Evolutionary conservation across 1,284 basidiomycete species (phyloP), one percentile per base, ranked within the genome.

Genomic region (Lignosus rhinocerotis): DNA sequence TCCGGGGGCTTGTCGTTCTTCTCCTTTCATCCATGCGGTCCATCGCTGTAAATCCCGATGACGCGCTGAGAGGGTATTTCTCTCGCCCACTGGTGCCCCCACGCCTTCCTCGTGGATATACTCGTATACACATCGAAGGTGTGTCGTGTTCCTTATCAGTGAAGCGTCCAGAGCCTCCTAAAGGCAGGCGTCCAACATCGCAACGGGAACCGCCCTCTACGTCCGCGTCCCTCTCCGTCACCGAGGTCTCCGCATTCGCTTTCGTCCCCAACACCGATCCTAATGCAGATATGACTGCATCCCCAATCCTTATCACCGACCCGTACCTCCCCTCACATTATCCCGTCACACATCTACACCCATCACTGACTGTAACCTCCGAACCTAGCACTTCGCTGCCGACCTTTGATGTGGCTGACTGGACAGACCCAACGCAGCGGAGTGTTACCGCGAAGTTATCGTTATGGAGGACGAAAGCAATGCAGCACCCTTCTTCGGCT

Each of bases 231-330:
- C 65, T 82, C 47, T 70, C 74, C 7, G 66, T 84, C 36, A 65
- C 70, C 3, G 87, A 88, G 36, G 17, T 88, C 5, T 86, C 85
- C 21, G 65, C 80, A 1, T 85, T 87, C 63, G 74, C 73, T 25
- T 79, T 85, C 62, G 69, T 77, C 34, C 30, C 45, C 30, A 19
- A 53, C 36, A 10, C 52, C 11, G 12, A 60, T 62, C 8, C 32
- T 6, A n/a, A 32, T 36, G 38, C 31, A 17, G 58, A 61, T 12
- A 67, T 56, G 55, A 70, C 42, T 78, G 57, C 84, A 17, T 77
- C 78, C 19, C 90, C 90, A 12, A 69, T 92, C 50, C 64, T 92
- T 16, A 80, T 90, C 54, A 84, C 81, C 3, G 90, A 92, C 64
- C 79, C 75, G 31, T 69, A 81, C 59, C 77, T 91, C 19, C 67